phyloP scores from a whole-genome alignment of 1,284 basidiomycete species.

The Ustilago tritici region DNA sequence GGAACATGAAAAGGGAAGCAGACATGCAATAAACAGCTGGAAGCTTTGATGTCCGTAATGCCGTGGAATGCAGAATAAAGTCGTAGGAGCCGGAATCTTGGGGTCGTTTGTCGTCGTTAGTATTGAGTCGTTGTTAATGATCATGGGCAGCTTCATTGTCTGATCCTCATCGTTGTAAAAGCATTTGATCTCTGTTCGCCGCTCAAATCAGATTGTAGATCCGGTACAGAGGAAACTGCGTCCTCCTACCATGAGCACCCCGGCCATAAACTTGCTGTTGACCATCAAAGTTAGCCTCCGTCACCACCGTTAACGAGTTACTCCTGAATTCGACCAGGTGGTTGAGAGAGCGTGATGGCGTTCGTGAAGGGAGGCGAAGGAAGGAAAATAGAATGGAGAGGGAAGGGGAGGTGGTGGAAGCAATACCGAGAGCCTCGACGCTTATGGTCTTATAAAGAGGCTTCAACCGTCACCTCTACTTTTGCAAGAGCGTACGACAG shows the following conservation, averaged over 20 bases:
- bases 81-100: neutral
- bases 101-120: neutral
- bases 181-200: neutral
- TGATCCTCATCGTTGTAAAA: neutral
- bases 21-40: neutral
- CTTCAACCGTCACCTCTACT: neutral
- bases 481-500: neutral
- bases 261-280: conserved; percentile 59
- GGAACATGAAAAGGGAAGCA: neutral
- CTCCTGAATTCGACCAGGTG: conserved; percentile 43
- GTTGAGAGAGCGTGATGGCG: too few species aligned
- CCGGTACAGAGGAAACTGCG: conserved; percentile 54
- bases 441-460: neutral
- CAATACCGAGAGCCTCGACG: too few species aligned
- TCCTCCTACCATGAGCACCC: conserved; percentile 57
- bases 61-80: neutral
- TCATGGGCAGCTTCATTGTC: neutral
- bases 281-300: conserved; percentile 58
- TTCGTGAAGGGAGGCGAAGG: too few species aligned
- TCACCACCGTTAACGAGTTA: conserved; percentile 62
- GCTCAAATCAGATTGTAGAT: conserved; percentile 33
- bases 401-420: too few species aligned
- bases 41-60: too few species aligned
- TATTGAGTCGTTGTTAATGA: neutral
- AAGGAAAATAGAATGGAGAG: too few species aligned